Evolutionary conservation across 2,329 filamentous ascomycete genomes (phyloP), one percentile per base, ranked within the genome.

Genomic region (Fusarium anguioides): DNA sequence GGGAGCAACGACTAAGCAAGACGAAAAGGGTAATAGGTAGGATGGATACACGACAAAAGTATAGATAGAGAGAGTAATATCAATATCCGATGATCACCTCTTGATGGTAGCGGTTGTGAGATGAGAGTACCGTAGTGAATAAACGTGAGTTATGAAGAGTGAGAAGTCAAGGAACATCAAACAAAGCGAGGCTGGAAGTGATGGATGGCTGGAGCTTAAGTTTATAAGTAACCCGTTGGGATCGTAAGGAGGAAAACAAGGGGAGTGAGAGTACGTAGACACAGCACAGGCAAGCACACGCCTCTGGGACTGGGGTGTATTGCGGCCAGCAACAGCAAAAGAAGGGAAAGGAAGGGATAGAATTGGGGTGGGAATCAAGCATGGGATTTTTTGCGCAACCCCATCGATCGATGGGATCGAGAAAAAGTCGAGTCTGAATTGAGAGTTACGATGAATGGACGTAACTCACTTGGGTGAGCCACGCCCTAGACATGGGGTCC

Each of bases 351-450:
- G 59, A 51, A 60, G 36, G 61, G 69, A 71, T 70, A 61, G 64
- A 60, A 75, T 61, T 61, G 29, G 60, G 68, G 71, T 75, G 68
- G 70, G 63, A 67, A 65, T 39, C 65, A 70, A 48, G 73, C 69
- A 70, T 65, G 70, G 62, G 72, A 68, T 65, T 72, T 68, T 65
- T 72, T 73, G 70, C 71, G 70, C 72, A 74, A 75, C 74, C 68
- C 75, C 74, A 75, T 75, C 71, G 76, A 78, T 78, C 75, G 76
- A 76, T 72, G 68, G 55, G 71, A 78, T 77, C 75, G 76, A 77
- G 66, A 73, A 69, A 62, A 57, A 49, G 63, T 60, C 52, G 63
- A 60, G 60, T 60, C 54, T 64, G 60, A 67, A 54, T 58, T 51
- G 39, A 56, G 50, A 55, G 52, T 61, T 59, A 56, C 70, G 49